Evolutionary conservation across 2,329 filamentous ascomycete genomes (phyloP), one percentile per base, ranked within the genome.

Genomic region (Hortaea werneckii): DNA sequence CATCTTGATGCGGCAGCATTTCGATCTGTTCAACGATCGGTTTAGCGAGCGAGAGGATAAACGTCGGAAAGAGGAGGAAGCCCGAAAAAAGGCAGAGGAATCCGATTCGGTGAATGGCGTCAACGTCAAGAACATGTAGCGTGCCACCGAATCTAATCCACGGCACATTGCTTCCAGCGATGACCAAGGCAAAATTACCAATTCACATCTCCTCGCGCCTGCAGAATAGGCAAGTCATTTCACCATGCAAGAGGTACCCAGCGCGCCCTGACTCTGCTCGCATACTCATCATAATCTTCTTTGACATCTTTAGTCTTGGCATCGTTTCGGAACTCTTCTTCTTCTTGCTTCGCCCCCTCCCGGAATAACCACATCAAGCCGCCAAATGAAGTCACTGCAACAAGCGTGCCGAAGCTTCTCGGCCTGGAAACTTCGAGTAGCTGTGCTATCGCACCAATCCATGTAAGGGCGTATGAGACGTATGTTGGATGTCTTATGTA

Each of bases 1-100:
- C 0, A 71, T 83, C 28, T 51, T 83, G 1, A 82, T 83, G 78
- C 65, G 78, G 44, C 73, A 74, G 26, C 75, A 81, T 52, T 73
- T 81, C 50, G 71, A 71, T 27, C 60, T 82, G 2, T 82, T 83
- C 57, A 72, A 68, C 1, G 79, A 83, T 63, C 68, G 80, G 6
- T 82, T 67, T 50, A 83, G 80, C 58, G 80, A 84, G 60, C 65
- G 79, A 20, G 44, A 48, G 44, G 45, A 32, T 32, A 50, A 47
- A 29, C 26, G 20, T 12, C 35, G 13, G n/a, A 46, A 49, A 34
- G 32, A 43, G 39, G 47, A 42, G 12, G 29, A 40, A 37, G 34
- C 28, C 20, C 9, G 40, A 2, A 41, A 29, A 13, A 41, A 30
- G 40, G 10, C 20, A 41, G 29, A 9, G 13, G 37, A 40, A 40